Percentiles rank a stretch among this genome's conserved stretches.
Evolutionary conservation across 225 moss, liverwort and hornwort genomes (phyloP).

Genomic region (Marchantia paleacea): DNA sequence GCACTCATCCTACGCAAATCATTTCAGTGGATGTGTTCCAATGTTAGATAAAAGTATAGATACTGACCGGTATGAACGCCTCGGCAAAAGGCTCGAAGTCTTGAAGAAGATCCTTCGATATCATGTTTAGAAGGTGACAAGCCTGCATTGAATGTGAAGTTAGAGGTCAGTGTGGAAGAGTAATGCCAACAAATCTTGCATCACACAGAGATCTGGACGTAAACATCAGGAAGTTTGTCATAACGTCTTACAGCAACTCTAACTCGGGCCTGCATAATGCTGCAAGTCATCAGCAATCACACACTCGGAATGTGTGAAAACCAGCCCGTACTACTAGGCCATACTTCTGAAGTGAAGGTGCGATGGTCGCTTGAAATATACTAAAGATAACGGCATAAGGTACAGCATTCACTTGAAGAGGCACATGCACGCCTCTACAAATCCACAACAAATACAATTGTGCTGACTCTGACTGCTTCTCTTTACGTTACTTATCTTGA

Average conservation of each 20-base stretch:
- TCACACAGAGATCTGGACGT: not conserved
- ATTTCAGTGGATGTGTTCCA: no score
- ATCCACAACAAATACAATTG: not conserved
- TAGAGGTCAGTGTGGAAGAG: not conserved
- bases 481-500: not conserved
- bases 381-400: no score
- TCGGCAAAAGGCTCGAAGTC: constrained; percentile 91
- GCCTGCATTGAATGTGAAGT: constrained; percentile 42
- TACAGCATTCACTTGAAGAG: no score
- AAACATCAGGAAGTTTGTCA: not conserved
- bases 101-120: constrained; percentile 79
- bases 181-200: not conserved
- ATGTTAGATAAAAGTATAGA: not conserved
- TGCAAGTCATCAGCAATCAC: not conserved
- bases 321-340: not conserved
- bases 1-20: not conserved
- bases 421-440: no score
- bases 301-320: not conserved
- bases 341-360: no score
- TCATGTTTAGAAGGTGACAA: constrained; percentile 81
- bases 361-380: no score
- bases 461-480: not conserved
- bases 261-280: not conserved
- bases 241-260: not conserved
- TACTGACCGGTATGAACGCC: constrained; percentile 83